Conservation (phyloP, 2,329 filamentous ascomycete species). For the Arthroderma uncinatum region DNA sequence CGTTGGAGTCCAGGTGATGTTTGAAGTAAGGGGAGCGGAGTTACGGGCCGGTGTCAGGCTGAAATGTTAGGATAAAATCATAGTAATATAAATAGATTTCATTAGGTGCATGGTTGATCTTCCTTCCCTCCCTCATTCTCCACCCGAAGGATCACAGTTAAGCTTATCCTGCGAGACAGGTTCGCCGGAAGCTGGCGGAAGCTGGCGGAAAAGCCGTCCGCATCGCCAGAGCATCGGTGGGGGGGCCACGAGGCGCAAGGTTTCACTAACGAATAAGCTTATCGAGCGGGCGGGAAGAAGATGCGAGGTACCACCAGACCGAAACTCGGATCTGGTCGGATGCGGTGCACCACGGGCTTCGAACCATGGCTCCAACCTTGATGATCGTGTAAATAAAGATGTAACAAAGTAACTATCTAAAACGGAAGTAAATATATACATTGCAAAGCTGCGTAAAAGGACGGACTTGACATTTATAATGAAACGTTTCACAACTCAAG, state of each 20-base stretch:
- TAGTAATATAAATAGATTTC: background rate
- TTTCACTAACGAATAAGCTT: constrained; percentile 3
- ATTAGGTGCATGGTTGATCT: background rate
- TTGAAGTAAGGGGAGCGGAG: constrained; percentile 82
- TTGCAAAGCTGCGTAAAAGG: background rate
- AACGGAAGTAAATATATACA: background rate
- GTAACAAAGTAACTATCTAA: background rate
- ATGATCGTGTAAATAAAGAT: background rate
- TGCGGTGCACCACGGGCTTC: background rate
- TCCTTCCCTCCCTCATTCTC: too few relatives aligned
- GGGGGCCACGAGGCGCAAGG: background rate
- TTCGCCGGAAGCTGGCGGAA: background rate
- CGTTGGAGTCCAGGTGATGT: constrained; percentile 85
- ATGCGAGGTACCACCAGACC: too few relatives aligned
- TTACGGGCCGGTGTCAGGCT: constrained; percentile 67
- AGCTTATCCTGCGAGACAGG: background rate
- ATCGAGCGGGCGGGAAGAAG: too few relatives aligned
- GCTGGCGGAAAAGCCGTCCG: background rate
- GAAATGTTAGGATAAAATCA: constrained; percentile 52
- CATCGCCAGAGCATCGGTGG: background rate
- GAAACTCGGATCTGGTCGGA: background rate
- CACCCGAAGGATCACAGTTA: background rate
- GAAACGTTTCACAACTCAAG: background rate
- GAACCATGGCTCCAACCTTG: background rate
- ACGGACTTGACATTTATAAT: background rate